phyloP scores from a whole-genome alignment of 1,284 basidiomycete species.

The Ganoderma multipileum region DNA sequence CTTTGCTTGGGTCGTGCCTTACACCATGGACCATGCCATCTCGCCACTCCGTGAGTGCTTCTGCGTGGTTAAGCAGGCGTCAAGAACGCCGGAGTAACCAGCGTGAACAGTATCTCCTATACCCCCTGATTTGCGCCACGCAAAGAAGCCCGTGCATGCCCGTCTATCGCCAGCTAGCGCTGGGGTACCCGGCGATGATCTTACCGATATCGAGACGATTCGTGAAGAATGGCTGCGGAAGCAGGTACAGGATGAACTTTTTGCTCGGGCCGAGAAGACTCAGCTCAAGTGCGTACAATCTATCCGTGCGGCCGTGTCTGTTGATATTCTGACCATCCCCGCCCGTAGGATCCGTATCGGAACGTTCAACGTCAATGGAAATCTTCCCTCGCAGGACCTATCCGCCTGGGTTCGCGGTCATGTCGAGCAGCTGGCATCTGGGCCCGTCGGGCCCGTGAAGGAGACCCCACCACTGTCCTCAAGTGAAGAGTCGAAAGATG shows the following conservation, averaged over 20 bases:
- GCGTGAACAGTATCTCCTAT: constrained; percentile 41
- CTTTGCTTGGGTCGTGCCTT: constrained; percentile 45
- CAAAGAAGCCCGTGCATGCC: constrained; percentile 50
- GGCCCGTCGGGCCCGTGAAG: constrained; percentile 46
- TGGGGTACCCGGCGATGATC: constrained; percentile 66
- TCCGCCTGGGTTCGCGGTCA: constrained; percentile 52
- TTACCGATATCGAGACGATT: constrained; percentile 59
- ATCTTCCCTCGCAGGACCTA: constrained; percentile 72
- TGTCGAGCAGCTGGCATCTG: constrained; percentile 18
- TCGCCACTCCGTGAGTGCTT: constrained; percentile 24
- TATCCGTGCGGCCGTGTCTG: background rate
- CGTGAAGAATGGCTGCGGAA: constrained; percentile 66
- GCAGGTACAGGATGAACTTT: constrained; percentile 23
- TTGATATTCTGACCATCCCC: background rate
- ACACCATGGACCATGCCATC: constrained; percentile 21
- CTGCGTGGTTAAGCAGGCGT: background rate
- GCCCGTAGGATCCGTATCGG: constrained; percentile 64
- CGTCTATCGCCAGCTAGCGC: constrained; percentile 66
- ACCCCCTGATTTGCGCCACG: constrained; percentile 60
- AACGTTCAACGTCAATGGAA: constrained; percentile 84
- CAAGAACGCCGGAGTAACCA: background rate
- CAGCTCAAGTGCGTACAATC: constrained; percentile 32
- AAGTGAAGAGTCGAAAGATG: constrained; percentile 23
- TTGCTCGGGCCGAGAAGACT: constrained; percentile 22
- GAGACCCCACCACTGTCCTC: constrained; percentile 45